Conservation (phyloP, 1,139 yeast species). For the Candida sojae region DNA sequence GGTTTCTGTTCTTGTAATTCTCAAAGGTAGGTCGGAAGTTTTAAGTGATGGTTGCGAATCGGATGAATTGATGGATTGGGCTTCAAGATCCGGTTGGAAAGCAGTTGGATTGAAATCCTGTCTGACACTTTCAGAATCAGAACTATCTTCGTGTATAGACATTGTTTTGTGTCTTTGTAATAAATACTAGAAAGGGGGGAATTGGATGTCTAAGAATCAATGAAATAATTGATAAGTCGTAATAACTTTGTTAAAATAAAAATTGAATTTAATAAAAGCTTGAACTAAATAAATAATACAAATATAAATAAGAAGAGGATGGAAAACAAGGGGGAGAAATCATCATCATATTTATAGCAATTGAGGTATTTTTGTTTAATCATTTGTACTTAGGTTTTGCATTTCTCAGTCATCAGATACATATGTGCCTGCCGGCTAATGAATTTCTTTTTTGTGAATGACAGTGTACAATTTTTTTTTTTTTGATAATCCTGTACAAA, state of each 20-base stretch:
- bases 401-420: slow-evolving; percentile 31
- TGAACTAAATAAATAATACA: neutral
- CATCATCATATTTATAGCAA: neutral
- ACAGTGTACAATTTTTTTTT: no score
- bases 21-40: slow-evolving; percentile 4
- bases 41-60: neutral
- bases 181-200: no score
- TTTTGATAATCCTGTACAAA: no score
- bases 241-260: no score
- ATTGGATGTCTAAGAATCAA: neutral
- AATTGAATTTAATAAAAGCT: no score
- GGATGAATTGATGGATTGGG: slow-evolving; percentile 7
- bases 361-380: slow-evolving; percentile 1
- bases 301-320: neutral
- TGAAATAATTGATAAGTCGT: no score
- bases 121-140: slow-evolving; percentile 10
- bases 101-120: slow-evolving; percentile 5
- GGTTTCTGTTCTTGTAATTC: slow-evolving; percentile 59
- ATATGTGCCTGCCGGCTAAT: slow-evolving; percentile 59
- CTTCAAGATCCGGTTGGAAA: slow-evolving; percentile 7
- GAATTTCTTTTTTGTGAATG: neutral
- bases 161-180: neutral
- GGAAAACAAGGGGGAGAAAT: neutral
- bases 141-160: slow-evolving; percentile 2
- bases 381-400: neutral